Evolutionary conservation across 192 early-diverging fungal genomes (phyloP).

Genomic region (Cladochytrium replicatum): DNA sequence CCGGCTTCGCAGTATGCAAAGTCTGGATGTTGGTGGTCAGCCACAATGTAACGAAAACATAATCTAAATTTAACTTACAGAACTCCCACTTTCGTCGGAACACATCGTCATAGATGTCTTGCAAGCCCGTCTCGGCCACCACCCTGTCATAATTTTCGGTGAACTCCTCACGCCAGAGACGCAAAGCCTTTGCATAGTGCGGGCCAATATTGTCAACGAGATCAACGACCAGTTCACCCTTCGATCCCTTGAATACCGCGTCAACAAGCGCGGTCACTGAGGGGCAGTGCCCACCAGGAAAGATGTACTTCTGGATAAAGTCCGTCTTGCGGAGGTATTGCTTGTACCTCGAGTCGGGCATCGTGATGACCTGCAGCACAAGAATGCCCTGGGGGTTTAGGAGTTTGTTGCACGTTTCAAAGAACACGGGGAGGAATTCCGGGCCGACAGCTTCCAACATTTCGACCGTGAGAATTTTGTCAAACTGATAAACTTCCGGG

Average conservation of each 20-base stretch:
- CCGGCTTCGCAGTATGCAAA: conserved; percentile 75
- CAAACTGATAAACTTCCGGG: conserved; percentile 45
- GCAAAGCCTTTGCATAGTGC: conserved; percentile 59
- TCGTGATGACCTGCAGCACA: conserved; percentile 57
- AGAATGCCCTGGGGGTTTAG: conserved; percentile 46
- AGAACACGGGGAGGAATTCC: conserved; percentile 55
- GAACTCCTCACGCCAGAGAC: conserved; percentile 59
- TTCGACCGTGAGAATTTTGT: conserved; percentile 59
- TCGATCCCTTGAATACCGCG: conserved; percentile 40
- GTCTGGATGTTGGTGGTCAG: too few relatives aligned
- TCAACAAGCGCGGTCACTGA: conserved; percentile 43
- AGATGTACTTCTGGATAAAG: conserved; percentile 69
- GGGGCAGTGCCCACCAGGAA: conserved; percentile 67
- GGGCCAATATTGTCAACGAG: conserved; percentile 52
- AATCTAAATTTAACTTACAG: conserved; percentile 31
- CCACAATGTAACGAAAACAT: too few relatives aligned
- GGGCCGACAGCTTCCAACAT: conserved; percentile 69
- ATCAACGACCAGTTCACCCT: conserved; percentile 48
- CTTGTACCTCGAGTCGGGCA: conserved; percentile 56
- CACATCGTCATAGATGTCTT: conserved; percentile 37
- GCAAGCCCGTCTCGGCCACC: conserved; percentile 15
- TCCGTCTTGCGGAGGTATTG: conserved; percentile 46
- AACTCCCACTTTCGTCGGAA: conserved; percentile 70
- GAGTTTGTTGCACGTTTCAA: conserved; percentile 44
- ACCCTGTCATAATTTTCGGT: conserved; percentile 42